These are phyloP conservation scores for bread wheat (Triticum aestivum) DNA, from an alignment of 176 grass and related monocot species.

Conservation along the genomic window DNA sequence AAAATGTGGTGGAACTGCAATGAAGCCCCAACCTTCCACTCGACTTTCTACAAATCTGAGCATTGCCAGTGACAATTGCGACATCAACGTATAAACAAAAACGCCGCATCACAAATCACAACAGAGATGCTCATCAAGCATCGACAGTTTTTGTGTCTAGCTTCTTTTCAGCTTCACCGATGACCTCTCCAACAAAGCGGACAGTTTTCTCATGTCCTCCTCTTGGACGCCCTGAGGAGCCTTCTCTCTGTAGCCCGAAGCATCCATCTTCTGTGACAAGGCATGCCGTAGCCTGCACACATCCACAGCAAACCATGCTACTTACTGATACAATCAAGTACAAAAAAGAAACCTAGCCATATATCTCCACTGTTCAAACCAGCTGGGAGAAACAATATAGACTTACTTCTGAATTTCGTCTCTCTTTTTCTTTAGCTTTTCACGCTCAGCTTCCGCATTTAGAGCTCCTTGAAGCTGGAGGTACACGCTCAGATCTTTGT, in stretches of 20 bases:
- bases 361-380: too few species aligned
- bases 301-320: conserved; percentile 18
- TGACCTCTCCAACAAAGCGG: conserved; percentile 54
- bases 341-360: too few species aligned
- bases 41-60: neutral
- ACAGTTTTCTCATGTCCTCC: conserved; percentile 72
- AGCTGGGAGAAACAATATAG: neutral
- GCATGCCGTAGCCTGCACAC: conserved; percentile 46
- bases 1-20: too few species aligned
- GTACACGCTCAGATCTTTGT: conserved; percentile 74
- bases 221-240: conserved; percentile 63
- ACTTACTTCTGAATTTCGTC: conserved; percentile 72
- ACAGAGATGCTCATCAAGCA: neutral
- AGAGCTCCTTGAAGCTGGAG: conserved; percentile 89
- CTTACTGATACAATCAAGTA: neutral
- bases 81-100: neutral
- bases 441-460: conserved; percentile 65
- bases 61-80: too few species aligned
- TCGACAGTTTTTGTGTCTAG: conserved; percentile 23
- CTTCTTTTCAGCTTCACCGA: conserved; percentile 78
- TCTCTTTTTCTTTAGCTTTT: conserved; percentile 83
- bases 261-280: conserved; percentile 52
- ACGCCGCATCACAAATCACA: neutral
- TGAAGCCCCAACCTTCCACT: neutral
- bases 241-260: conserved; percentile 69